A percentile compares a stretch with the other conserved stretches of the same genome.
These are phyloP conservation scores for Termitomyces sp. DNA, from an alignment of 768 basidiomycete species.

Conservation along the genomic window DNA sequence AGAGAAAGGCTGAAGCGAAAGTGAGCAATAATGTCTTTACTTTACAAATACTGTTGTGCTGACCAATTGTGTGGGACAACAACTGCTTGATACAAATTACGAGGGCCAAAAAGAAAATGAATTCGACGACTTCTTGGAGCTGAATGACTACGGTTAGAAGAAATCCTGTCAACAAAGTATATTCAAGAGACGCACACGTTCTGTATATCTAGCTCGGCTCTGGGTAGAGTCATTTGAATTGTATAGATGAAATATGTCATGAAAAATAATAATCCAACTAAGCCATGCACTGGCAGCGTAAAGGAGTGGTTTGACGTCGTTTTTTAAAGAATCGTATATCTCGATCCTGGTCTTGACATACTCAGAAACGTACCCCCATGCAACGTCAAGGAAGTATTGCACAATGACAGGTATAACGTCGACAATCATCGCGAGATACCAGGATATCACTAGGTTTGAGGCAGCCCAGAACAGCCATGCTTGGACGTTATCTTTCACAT, in stretches of 20 bases:
- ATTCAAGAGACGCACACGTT: conserved; percentile 31
- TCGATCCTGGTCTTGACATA: conserved; percentile 59
- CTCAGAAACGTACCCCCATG: conserved; percentile 78
- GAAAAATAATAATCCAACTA: conserved; percentile 74
- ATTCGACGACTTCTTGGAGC: conserved; percentile 61
- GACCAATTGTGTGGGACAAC: conserved; percentile 60
- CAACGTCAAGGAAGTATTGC: conserved; percentile 45
- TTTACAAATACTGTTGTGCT: conserved; percentile 1
- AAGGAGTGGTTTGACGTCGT: conserved; percentile 63
- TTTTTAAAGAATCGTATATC: conserved; percentile 64
- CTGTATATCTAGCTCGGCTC: conserved; percentile 59
- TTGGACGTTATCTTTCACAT: conserved; percentile 59
- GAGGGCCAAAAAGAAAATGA: conserved; percentile 70
- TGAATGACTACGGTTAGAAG: conserved; percentile 15
- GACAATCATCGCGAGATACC: conserved; percentile 70
- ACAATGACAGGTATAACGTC: conserved; percentile 58
- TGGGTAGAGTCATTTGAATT: conserved; percentile 25
- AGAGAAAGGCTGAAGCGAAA: conserved; percentile 47
- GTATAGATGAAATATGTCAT: conserved; percentile 56
- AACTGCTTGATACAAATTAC: conserved; percentile 60
- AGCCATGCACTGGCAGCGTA: conserved; percentile 68
- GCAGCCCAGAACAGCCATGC: conserved; percentile 84
- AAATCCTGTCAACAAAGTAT: background rate
- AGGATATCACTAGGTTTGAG: conserved; percentile 70
- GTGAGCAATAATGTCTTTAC: background rate